Base-by-base conservation (phyloP, 352 stramenopile genomes). In the Globisporangium solare region DNA sequence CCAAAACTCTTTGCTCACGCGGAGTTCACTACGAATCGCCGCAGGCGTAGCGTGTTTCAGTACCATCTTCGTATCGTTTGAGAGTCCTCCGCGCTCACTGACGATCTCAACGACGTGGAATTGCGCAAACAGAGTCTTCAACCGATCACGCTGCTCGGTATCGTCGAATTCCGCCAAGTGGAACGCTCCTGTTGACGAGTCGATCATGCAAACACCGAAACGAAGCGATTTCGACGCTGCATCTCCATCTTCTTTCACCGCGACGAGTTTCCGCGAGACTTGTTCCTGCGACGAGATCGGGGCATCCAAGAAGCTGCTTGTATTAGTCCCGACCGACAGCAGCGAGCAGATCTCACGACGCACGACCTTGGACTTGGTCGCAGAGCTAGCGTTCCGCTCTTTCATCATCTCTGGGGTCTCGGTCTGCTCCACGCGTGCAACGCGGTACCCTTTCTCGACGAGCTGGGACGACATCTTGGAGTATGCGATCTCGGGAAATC, bases 371-470 rank as follows among this genome's bases (percentile, higher is more conserved):
- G 71, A 73, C 60, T 95, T 95, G 43, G 76, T 86, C 12, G 67
- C 58, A 10, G 74, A 74, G 17, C 64, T 76, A 17, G 69, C 79
- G 58, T 99, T 99, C 10, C 96, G 86, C 42, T 90, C 72, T 66
- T 98, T 98, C 47, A 99, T 71, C 82, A 93, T 92, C 18, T 99
- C 96, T 8, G 97, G 97, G 0, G 97, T 99, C 80, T 99, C 98
- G 0, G 97, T 99, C 73, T 99, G 97, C 79, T 99, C 98, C 8
- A 99, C 95, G 39, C 97, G 92, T 15, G 96, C 96, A 32, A 99
- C 97, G 27, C 96, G 93, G 64, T 99, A 99, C 14, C 97, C 97
- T 56, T 96, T 96, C 6, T 80, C 75, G 11, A 99, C 94, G 37
- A 99, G 71, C 49, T 92, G 88, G 5, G 92, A 88, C 15, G 94